Evolutionary conservation across 2,329 filamentous ascomycete species (phyloP), one percentile per base, ranked within the genome.

Genomic region (Aspergillus sojae): DNA sequence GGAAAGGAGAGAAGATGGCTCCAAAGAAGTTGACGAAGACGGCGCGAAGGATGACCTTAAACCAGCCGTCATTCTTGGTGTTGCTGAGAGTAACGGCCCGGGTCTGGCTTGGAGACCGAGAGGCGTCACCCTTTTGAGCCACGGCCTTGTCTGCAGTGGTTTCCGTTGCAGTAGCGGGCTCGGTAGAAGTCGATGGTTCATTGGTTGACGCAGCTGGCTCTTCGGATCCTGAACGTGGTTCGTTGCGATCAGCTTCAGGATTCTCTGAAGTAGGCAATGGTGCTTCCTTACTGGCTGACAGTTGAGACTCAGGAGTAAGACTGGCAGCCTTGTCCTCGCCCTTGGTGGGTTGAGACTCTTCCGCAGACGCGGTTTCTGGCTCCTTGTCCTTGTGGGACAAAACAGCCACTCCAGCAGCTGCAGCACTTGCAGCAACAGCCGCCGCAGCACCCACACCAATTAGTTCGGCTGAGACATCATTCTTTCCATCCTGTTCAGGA

Each of bases 21-120:
- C 77, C 77, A 63, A 80, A 76, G 68, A 80, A 77, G 65, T 73
- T 75, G 55, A 72, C 71, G 71, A 79, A 79, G 52, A 80, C 74
- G 45, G 77, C 74, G 57, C 77, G 78, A 67, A 78, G 72, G 62
- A 80, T 70, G 58, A 73, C 73, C 67, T 75, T 78, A 69, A 80
- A 73, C 74, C 78, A 80, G 67, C 73, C 77, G 58, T 79, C 75
- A 60, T 72, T 69, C 70, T 75, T 74, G 52, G 52, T n/a, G 64
- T 71, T 70, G 67, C 75, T 76, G 63, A 79, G 65, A 64, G 78
- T 78, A 69, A 78, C 73, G 66, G 76, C 75, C 69, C 74, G 76
- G 62, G 76, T 77, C 71, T 73, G 75, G 69, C 73, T 76, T 65
- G 68, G 57, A 30, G 74, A 73, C 60, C 72, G 74, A 72, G 70